Conservation (phyloP, 1,139 yeast species). For the Torulaspora pretoriensis region DNA sequence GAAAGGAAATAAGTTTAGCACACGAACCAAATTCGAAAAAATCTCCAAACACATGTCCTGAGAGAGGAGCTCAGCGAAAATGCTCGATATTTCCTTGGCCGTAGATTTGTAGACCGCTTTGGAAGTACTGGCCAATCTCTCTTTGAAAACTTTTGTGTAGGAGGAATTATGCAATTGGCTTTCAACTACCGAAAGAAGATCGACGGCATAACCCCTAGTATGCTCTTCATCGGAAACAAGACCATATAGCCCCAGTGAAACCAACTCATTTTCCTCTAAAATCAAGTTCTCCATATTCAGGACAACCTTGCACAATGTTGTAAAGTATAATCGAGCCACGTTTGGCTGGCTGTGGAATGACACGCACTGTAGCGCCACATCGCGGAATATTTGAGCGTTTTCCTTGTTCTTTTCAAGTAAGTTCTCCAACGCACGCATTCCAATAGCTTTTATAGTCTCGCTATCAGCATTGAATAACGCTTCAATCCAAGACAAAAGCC, state of each 20-base stretch:
- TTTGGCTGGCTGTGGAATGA: constrained; percentile 48
- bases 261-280: constrained; percentile 35
- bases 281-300: constrained; percentile 29
- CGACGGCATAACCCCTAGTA: constrained; percentile 35
- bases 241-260: constrained; percentile 36
- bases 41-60: constrained; percentile 32
- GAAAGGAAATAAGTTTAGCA: constrained; percentile 33
- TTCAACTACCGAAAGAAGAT: constrained; percentile 34
- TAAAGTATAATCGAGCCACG: constrained; percentile 64
- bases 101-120: constrained; percentile 37
- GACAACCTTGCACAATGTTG: constrained; percentile 59
- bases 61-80: constrained; percentile 36
- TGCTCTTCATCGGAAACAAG: constrained; percentile 33
- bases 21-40: constrained; percentile 32
- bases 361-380: constrained; percentile 68
- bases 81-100: constrained; percentile 37
- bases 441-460: constrained; percentile 59
- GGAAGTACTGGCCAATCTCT: constrained; percentile 35
- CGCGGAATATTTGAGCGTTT: constrained; percentile 53
- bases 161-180: constrained; percentile 34
- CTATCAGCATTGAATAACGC: constrained; percentile 57
- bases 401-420: constrained; percentile 58
- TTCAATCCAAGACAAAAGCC: constrained; percentile 73
- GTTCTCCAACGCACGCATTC: constrained; percentile 67
- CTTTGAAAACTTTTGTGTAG: constrained; percentile 36